phyloP scores from a whole-genome alignment of 2,329 filamentous ascomycete species.

The Xylariaceae sp. region DNA sequence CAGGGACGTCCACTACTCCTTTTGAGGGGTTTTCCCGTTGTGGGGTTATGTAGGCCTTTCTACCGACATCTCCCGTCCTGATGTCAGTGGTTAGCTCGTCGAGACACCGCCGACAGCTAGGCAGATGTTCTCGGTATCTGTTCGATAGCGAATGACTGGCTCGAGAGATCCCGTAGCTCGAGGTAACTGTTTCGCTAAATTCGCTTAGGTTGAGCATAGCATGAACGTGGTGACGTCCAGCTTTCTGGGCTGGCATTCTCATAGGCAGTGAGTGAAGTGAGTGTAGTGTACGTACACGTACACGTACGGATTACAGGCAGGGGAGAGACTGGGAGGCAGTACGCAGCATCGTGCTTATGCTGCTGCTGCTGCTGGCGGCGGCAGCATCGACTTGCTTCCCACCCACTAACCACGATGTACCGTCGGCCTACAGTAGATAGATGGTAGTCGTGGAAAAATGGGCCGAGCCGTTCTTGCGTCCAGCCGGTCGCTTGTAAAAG shows the following conservation, averaged over 20 bases:
- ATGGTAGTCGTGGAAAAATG: constrained; percentile 9
- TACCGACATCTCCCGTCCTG: constrained; percentile 25
- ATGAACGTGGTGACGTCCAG: constrained; percentile 13
- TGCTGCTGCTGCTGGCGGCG: constrained; percentile 12
- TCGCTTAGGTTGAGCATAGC: constrained; percentile 20
- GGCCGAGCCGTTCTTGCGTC: constrained; percentile 17
- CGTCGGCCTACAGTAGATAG: constrained; percentile 2
- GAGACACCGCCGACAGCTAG: constrained; percentile 16
- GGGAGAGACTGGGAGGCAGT: no score
- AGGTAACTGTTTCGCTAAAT: constrained; percentile 16
- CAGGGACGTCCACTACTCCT: constrained; percentile 16
- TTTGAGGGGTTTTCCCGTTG: constrained; percentile 24
- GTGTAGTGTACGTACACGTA: neutral
- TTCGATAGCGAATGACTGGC: constrained; percentile 18
- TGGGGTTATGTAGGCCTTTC: constrained; percentile 22
- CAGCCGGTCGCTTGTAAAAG: constrained; percentile 16
- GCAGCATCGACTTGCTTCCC: constrained; percentile 16
- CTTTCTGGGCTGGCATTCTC: constrained; percentile 16
- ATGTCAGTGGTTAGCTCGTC: constrained; percentile 23
- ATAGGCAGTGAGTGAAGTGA: neutral
- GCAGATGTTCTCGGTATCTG: constrained; percentile 17
- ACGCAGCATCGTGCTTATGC: constrained; percentile 8
- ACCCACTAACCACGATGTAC: constrained; percentile 13
- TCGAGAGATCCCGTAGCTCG: neutral
- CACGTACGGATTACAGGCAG: constrained; percentile 8